These are phyloP conservation scores for Penicillium simplicissimum DNA, from an alignment of 495 filamentous ascomycete genomes.

Conservation along the genomic window DNA sequence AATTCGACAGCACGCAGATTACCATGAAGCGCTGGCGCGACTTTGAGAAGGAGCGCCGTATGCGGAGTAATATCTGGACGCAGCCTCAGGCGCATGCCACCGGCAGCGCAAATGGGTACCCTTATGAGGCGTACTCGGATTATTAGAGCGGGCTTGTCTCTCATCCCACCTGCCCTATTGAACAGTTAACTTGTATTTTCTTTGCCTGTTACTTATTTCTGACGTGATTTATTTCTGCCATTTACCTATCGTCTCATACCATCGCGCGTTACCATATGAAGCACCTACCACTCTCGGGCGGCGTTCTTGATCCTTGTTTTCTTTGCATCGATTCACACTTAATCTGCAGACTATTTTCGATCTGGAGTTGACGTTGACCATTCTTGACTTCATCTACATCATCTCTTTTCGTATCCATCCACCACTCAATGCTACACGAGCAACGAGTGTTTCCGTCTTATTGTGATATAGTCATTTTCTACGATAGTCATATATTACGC, in stretches of 20 bases:
- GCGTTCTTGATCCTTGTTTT: background rate
- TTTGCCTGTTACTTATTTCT: background rate
- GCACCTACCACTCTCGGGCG: background rate
- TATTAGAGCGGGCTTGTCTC: conserved; percentile 22
- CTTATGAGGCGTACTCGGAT: conserved; percentile 36
- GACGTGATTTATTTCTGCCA: conserved; percentile 24
- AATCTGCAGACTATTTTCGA: background rate
- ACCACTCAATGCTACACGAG: conserved; percentile 6
- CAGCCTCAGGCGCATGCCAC: conserved; percentile 14
- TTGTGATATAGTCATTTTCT: background rate
- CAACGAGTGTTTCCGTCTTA: conserved; percentile 10
- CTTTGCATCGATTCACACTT: background rate
- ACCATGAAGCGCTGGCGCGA: conserved; percentile 98
- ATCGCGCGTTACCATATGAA: conserved; percentile 6
- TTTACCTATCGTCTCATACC: conserved; percentile 21
- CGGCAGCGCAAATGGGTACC: conserved; percentile 19
- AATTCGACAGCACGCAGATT: conserved; percentile 97
- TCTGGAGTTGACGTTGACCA: background rate
- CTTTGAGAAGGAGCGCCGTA: conserved; percentile 68
- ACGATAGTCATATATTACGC: background rate
- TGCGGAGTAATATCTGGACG: conserved; percentile 25
- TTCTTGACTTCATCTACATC: background rate
- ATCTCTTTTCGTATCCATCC: background rate
- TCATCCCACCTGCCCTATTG: background rate
- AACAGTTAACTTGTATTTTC: background rate